Conservation (phyloP, 1,284 basidiomycete genomes). For the Tilletia walkeri region DNA sequence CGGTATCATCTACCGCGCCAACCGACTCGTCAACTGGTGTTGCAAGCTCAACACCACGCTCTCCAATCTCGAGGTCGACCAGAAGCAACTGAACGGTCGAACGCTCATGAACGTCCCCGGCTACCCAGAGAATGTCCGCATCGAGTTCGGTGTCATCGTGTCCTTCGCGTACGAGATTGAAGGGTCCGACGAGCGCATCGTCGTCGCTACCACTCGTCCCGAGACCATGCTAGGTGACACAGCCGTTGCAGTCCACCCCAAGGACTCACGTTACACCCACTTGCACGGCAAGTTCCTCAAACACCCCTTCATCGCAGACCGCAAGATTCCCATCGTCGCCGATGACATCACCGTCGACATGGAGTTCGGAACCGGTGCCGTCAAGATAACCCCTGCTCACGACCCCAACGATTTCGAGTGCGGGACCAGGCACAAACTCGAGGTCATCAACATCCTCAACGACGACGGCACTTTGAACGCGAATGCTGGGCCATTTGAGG, state of each 20-base stretch:
- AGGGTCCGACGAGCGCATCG: conserved; percentile 79
- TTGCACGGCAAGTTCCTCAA: conserved; percentile 88
- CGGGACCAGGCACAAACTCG: conserved; percentile 80
- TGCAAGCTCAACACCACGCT: conserved; percentile 91
- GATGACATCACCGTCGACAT: conserved; percentile 87
- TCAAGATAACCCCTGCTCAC: conserved; percentile 99
- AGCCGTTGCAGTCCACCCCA: conserved; percentile 92
- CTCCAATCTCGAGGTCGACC: conserved; percentile 96
- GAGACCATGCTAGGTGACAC: conserved; percentile 99
- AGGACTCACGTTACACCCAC: conserved; percentile 90
- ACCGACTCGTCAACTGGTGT: conserved; percentile 98
- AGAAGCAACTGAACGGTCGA: conserved; percentile 83
- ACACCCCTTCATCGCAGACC: conserved; percentile 81
- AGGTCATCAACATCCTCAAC: conserved; percentile 93
- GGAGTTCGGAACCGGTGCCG: conserved; percentile 95
- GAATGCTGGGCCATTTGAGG: conserved; percentile 81
- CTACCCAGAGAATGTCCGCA: conserved; percentile 87
- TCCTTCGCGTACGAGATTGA: conserved; percentile 93
- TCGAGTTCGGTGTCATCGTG: conserved; percentile 95
- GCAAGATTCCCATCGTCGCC: conserved; percentile 83
- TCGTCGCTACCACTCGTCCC: conserved; percentile 95
- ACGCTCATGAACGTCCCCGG: conserved; percentile 88
- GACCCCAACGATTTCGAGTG: conserved; percentile 98
- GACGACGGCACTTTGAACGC: conserved; percentile 95
- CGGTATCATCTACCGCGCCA: conserved; percentile 91